Conservation (phyloP, 805 yeast species). For the Brettanomyces sp. region DNA sequence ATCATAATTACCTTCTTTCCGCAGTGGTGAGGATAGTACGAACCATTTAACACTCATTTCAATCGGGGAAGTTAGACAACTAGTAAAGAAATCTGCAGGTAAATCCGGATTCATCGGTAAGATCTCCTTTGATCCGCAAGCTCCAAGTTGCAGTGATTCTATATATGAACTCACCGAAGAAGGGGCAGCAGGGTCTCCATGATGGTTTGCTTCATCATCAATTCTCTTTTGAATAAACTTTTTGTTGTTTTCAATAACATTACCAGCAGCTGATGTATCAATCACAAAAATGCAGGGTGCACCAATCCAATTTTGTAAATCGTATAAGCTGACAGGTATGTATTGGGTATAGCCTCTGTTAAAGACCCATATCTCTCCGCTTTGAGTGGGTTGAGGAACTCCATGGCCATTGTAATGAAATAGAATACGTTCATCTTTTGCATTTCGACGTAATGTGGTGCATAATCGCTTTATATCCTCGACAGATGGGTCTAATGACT, state of each 20-base stretch:
- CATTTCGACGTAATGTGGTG: slow-evolving; percentile 76
- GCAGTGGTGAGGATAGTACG: slow-evolving; percentile 70
- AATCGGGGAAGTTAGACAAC: slow-evolving; percentile 92
- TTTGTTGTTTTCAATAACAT: slow-evolving; percentile 81
- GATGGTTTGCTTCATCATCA: slow-evolving; percentile 69
- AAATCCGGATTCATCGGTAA: slow-evolving; percentile 89
- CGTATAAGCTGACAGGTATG: slow-evolving; percentile 92
- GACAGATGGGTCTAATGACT: slow-evolving; percentile 86
- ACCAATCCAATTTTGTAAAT: slow-evolving; percentile 93
- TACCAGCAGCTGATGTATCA: slow-evolving; percentile 93
- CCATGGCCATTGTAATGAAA: slow-evolving; percentile 98
- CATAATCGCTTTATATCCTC: slow-evolving; percentile 92
- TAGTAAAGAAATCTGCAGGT: slow-evolving; percentile 93
- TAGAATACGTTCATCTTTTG: slow-evolving; percentile 85
- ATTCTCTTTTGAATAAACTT: slow-evolving; percentile 84
- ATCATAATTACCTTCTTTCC: slow-evolving; percentile 39
- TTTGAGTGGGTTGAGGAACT: slow-evolving; percentile 92
- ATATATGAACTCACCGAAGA: slow-evolving; percentile 62
- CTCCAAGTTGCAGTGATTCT: slow-evolving; percentile 89
- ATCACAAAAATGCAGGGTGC: slow-evolving; percentile 94
- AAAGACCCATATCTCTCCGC: slow-evolving; percentile 98
- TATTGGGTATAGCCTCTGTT: slow-evolving; percentile 96
- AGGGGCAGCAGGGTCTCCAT: slow-evolving; percentile 39
- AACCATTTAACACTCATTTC: slow-evolving; percentile 91
- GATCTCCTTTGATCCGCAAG: slow-evolving; percentile 78